Evolutionary conservation across 345 rosid genomes (phyloP), one percentile per base, ranked within the genome.

Genomic region (Eucalyptus erythrocorys): DNA sequence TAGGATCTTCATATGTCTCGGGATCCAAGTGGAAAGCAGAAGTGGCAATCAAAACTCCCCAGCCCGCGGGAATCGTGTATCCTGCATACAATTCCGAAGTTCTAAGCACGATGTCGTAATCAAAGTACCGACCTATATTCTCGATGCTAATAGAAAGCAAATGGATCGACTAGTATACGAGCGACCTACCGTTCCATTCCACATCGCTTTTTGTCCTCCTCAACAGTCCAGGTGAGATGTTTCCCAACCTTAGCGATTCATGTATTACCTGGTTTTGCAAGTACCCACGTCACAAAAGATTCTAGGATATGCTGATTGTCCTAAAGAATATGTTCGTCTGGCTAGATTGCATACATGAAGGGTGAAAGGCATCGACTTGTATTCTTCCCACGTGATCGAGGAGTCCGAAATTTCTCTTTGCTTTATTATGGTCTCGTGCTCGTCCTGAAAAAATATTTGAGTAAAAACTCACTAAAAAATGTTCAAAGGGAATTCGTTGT

Each of bases 141-240:
- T 66, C 40, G 22, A 32, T 16, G 79, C 79, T 15, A 8, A 32
- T 15, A 66, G 42, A 17, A 66, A 66, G 79, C 40, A 3, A 10
- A 66, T 32, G 79, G 8, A 32, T 66, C 6, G 79, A 32, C 79
- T 66, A 7, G 32, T 15, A 16, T 66, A 82, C 13, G 24, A 82
- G 49, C 8, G 40, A 48, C 55, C 88, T 42, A 89, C 92, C 34
- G 91, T 91, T 79, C 92, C 94, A 55, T 89, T 89, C 94, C 90
- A 85, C 79, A 37, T 71, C 45, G 13, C 81, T 19, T 71, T 71
- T 71, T 34, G 81, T 71, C 26, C 27, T 71, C 81, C 81, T 71
- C 6, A 71, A 21, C 81, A 71, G 40, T 71, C 81, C 81, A 37
- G 81, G 81, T 5, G 81, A 34, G 81, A 71, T 3, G 43, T 71